These are phyloP conservation scores for Oryza nivara DNA, from an alignment of 176 grass and related monocot genomes.

Conservation along the genomic window DNA sequence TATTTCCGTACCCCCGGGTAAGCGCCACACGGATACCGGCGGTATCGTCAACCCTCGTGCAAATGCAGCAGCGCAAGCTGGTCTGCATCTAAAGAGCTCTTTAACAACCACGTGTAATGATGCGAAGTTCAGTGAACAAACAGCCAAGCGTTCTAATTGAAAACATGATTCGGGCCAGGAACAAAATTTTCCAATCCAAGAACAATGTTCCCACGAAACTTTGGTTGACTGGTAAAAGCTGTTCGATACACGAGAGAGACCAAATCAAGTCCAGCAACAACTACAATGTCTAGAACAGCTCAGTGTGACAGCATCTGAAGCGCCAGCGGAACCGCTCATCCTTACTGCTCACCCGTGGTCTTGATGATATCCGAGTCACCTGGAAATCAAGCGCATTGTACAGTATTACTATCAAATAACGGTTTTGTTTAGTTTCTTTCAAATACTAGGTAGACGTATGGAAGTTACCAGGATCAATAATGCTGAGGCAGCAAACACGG, in stretches of 20 bases:
- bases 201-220: constrained; percentile 15
- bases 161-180: background rate
- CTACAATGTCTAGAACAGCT: constrained; percentile 24
- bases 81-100: too few species aligned
- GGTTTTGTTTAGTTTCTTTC: background rate
- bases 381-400: constrained; percentile 26
- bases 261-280: constrained; percentile 41
- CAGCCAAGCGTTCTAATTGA: background rate
- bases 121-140: background rate
- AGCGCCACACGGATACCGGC: too few species aligned
- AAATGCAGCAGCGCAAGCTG: too few species aligned
- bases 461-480: constrained; percentile 70
- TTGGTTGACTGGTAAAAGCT: constrained; percentile 37
- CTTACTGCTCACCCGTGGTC: constrained; percentile 63
- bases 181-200: constrained; percentile 35
- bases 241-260: background rate
- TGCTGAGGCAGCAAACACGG: constrained; percentile 75
- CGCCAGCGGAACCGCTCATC: background rate
- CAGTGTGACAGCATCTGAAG: background rate
- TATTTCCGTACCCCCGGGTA: too few species aligned
- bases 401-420: background rate
- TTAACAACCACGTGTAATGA: too few species aligned
- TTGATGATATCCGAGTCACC: constrained; percentile 84
- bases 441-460: background rate
- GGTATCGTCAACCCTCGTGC: too few species aligned